Evolutionary conservation across 169 alveolate species (phyloP).

Genomic region (Plasmodium cynomolgi): DNA sequence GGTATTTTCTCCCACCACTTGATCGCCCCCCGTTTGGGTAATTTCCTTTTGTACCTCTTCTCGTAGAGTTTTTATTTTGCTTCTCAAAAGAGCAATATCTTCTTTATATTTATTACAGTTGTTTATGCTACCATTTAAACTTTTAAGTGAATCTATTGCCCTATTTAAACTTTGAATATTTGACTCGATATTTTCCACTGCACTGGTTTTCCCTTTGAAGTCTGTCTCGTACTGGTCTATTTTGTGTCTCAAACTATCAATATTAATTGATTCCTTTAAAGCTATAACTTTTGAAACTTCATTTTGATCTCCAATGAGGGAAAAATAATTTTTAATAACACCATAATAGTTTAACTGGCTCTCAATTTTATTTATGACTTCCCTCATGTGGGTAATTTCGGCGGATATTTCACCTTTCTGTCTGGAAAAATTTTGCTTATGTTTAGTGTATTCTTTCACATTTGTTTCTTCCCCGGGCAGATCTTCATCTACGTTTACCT

Average conservation of each 20-base stretch:
- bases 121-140: neutral
- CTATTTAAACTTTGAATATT: neutral
- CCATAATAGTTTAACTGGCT: constrained; percentile 4
- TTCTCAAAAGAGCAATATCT: neutral
- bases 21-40: neutral
- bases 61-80: neutral
- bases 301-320: neutral
- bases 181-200: neutral
- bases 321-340: neutral
- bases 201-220: neutral
- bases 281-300: neutral
- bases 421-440: neutral
- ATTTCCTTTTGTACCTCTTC: constrained; percentile 16
- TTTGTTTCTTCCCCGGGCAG: neutral
- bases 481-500: neutral
- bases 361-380: neutral
- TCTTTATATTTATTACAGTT: neutral
- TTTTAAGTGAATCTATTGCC: neutral
- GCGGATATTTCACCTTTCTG: constrained; percentile 4
- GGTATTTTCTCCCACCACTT: neutral
- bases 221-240: neutral
- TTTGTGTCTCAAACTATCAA: neutral
- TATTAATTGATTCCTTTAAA: neutral
- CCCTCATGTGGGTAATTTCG: neutral
- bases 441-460: neutral